Evolutionary conservation across 768 basidiomycete genomes (phyloP).

Genomic region (Kwoniella newhampshirensis): DNA sequence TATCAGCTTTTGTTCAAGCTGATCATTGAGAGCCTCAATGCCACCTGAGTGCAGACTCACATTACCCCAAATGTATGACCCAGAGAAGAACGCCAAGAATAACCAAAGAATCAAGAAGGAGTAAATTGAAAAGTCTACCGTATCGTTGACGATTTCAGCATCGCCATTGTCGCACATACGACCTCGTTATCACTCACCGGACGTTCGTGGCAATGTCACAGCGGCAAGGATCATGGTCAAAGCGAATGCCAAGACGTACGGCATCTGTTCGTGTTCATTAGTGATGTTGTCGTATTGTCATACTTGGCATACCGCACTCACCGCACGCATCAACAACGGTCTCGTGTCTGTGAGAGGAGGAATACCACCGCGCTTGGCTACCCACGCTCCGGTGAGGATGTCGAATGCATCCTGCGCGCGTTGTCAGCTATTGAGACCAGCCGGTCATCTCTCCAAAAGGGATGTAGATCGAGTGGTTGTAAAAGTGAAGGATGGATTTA

Average conservation of each 20-base stretch:
- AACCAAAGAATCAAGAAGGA: slow-evolving; percentile 83
- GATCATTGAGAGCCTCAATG: neutral
- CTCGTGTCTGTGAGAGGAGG: slow-evolving; percentile 74
- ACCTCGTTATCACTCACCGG: slow-evolving; percentile 61
- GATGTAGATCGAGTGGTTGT: neutral
- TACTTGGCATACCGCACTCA: slow-evolving; percentile 55
- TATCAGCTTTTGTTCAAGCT: neutral
- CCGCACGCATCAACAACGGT: slow-evolving; percentile 79
- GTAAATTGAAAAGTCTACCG: slow-evolving; percentile 75
- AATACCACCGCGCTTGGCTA: slow-evolving; percentile 70
- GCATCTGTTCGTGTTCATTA: slow-evolving; percentile 62
- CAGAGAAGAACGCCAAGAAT: slow-evolving; percentile 61
- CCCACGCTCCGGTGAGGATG: slow-evolving; percentile 86
- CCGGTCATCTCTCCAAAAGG: neutral
- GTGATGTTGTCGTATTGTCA: neutral
- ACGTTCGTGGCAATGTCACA: slow-evolving; percentile 78
- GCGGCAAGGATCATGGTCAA: slow-evolving; percentile 85
- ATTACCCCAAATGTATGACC: slow-evolving; percentile 65
- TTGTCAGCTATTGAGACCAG: too few species aligned
- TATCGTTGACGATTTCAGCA: slow-evolving; percentile 3
- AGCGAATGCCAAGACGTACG: slow-evolving; percentile 75
- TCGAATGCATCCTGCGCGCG: slow-evolving; percentile 91
- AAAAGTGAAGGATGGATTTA: neutral
- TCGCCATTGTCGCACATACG: neutral
- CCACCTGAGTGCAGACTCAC: slow-evolving; percentile 35